Evolutionary conservation across 305 asterid genomes (phyloP).

Genomic region (Fraxinus greggii): DNA sequence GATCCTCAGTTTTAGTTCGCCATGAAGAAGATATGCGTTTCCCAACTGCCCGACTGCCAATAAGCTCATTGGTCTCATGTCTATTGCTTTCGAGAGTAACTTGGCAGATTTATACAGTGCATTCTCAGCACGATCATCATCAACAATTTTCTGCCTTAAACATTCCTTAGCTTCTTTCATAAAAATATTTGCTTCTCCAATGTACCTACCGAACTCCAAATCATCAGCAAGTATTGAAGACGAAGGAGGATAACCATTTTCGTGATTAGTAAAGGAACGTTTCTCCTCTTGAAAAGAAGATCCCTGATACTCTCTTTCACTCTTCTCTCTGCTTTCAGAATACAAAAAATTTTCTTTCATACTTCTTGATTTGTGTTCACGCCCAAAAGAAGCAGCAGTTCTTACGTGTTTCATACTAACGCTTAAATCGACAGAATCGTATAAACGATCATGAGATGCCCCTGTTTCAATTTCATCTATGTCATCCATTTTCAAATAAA

Average conservation of each 20-base stretch:
- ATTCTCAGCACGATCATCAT: conserved; percentile 34
- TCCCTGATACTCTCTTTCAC: conserved; percentile 34
- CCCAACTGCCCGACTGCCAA: conserved; percentile 85
- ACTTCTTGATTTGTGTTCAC: conserved; percentile 34
- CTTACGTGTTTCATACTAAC: conserved; percentile 43
- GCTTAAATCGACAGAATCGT: conserved; percentile 57
- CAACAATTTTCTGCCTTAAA: conserved; percentile 20
- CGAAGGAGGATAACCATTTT: conserved; percentile 15
- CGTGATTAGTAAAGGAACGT: conserved; percentile 16
- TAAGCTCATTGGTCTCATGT: conserved; percentile 83
- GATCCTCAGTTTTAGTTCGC: conserved; percentile 69
- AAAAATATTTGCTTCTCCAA: conserved; percentile 39
- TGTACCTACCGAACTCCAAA: conserved; percentile 37
- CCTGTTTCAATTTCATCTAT: conserved; percentile 45
- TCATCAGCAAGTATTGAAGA: conserved; percentile 30
- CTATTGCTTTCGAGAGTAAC: conserved; percentile 67
- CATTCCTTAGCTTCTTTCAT: conserved; percentile 40
- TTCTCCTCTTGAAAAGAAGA: conserved; percentile 30
- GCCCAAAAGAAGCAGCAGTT: conserved; percentile 37
- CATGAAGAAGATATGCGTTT: conserved; percentile 84
- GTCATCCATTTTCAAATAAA: conserved; percentile 38
- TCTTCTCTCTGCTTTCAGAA: conserved; percentile 38
- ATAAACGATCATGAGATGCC: conserved; percentile 40
- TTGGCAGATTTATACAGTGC: conserved; percentile 45
- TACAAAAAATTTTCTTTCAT: conserved; percentile 28